Evolutionary conservation across 2,329 filamentous ascomycete genomes (phyloP), one percentile per base, ranked within the genome.

Genomic region (Xylariaceae sp.): DNA sequence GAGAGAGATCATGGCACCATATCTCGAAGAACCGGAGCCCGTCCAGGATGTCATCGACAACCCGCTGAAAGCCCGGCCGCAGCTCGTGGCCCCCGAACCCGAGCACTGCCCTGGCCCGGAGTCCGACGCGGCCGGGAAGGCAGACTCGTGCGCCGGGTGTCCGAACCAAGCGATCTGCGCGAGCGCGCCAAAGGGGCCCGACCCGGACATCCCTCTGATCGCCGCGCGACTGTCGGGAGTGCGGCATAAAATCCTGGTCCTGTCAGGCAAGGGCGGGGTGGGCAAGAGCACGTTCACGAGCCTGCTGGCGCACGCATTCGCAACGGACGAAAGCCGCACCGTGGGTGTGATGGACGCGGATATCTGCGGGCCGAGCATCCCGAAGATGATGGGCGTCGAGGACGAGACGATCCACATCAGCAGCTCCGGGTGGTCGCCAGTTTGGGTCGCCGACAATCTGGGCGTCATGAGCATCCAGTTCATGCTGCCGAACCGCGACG

Each of bases 381-480:
- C 94, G 16, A 97, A 97, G 77, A 97, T 99, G 93, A 92, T 99
- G 87, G 94, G 94, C 27, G 93, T 97, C 1, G 92, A 97, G 73
- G 78, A 85, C 21, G 93, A 99, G 75, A 96, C 89, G 1, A 94
- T 99, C 46, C 94, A 99, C 71, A 85, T 96, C 47, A 94, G 87
- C 68, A 88, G 84, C 47, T 84, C 87, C 1, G 94, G 94, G 2
- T 97, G 92, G 94, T 91, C 88, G 68, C 94, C 94, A 0, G 93
- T 97, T 11, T 97, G 92, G 90, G 92, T 96, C 13, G 83, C 87
- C 64, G 94, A 97, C 65, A 99, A 97, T 65, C 78, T 99, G 3
- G 90, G 88, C 1, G 91, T 96, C 44, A 97, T 99, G 93, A 94
- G 89, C 67, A 91, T 99, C 60, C 94, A 99, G 73, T 99, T 99